Evolutionary conservation across 257 asterid species (phyloP).

Genomic region (Eucommia ulmoides): DNA sequence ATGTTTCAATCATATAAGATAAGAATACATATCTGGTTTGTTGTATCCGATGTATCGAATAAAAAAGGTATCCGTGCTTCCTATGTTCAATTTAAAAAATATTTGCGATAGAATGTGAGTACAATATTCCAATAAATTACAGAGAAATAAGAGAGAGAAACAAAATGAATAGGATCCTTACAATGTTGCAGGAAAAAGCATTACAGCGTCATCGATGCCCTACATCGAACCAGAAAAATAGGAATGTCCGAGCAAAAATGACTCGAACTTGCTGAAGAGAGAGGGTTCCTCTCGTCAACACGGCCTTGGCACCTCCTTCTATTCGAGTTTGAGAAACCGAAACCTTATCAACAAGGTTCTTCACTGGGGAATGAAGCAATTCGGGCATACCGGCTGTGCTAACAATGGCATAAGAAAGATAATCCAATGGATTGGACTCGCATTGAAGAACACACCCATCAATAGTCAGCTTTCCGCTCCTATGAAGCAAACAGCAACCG

Average conservation of each 20-base stretch:
- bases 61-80: no score
- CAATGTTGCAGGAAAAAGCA: no score
- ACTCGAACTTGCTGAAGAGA: constrained; percentile 74
- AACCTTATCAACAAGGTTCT: constrained; percentile 35
- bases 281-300: constrained; percentile 71
- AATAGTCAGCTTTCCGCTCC: constrained; percentile 79
- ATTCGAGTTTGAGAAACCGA: constrained; percentile 68
- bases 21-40: no score
- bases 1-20: no score
- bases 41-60: no score
- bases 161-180: no score
- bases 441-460: constrained; percentile 93
- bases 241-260: constrained; percentile 64
- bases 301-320: constrained; percentile 97
- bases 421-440: constrained; percentile 80
- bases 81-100: no score
- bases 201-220: constrained; percentile 25
- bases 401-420: constrained; percentile 90
- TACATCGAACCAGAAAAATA: constrained; percentile 78
- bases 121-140: no score
- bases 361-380: constrained; percentile 22
- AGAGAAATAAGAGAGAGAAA: no score
- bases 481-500: constrained; percentile 91
- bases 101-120: no score
- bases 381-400: constrained; percentile 53